Percentiles rank a stretch among this genome's conserved stretches.
These are phyloP conservation scores for Paxillus ammoniavirescens DNA, from an alignment of 768 basidiomycete species.

Conservation along the genomic window DNA sequence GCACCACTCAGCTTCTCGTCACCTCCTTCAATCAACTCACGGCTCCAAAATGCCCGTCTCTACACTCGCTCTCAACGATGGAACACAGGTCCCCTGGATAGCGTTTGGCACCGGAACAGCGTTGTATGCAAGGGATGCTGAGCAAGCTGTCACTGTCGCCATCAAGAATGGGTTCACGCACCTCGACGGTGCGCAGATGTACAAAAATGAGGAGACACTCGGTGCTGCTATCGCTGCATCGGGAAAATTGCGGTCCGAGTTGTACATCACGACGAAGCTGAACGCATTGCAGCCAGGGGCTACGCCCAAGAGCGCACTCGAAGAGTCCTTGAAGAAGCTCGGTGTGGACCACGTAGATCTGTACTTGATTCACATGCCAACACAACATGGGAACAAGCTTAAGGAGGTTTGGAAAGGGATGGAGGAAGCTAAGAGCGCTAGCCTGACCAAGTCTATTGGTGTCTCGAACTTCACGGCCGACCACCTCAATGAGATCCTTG, in stretches of 20 bases:
- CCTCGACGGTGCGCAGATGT: slow-evolving; percentile 63
- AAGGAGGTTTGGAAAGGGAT: slow-evolving; percentile 58
- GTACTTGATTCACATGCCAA: slow-evolving; percentile 58
- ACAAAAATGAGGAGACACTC: slow-evolving; percentile 53
- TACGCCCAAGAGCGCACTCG: slow-evolving; percentile 48
- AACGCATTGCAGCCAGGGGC: slow-evolving; percentile 32
- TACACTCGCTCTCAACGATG: slow-evolving; percentile 53
- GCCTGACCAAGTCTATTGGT: slow-evolving; percentile 43
- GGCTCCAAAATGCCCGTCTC: slow-evolving; percentile 22
- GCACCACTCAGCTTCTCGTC: neutral
- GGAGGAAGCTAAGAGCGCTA: slow-evolving; percentile 51
- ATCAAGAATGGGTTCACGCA: slow-evolving; percentile 59
- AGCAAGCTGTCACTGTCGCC: slow-evolving; percentile 39
- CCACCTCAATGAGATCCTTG: slow-evolving; percentile 43
- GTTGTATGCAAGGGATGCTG: slow-evolving; percentile 43
- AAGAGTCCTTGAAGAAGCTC: slow-evolving; percentile 54
- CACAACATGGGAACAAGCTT: slow-evolving; percentile 39
- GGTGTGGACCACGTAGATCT: slow-evolving; percentile 57
- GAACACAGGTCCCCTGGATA: slow-evolving; percentile 50
- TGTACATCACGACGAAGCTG: slow-evolving; percentile 67
- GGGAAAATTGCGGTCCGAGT: slow-evolving; percentile 48
- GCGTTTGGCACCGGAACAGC: slow-evolving; percentile 66
- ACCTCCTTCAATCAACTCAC: slow-evolving; percentile 5
- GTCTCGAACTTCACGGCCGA: slow-evolving; percentile 53
- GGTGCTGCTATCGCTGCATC: slow-evolving; percentile 50